Conservation (phyloP, 2,329 filamentous ascomycete species). For the Clarireedia hainanense region DNA sequence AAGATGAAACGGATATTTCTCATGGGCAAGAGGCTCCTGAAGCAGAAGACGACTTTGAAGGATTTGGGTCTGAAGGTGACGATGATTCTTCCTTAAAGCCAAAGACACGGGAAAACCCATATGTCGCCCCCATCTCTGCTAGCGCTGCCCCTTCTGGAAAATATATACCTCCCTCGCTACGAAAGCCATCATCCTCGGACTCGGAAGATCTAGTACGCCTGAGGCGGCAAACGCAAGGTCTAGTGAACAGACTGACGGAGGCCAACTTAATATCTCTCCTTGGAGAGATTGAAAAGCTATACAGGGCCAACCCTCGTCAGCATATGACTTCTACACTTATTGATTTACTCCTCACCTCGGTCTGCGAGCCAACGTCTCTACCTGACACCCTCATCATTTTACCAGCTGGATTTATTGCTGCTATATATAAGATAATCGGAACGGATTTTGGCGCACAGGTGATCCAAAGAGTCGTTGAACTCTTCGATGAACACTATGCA, state of each 20-base stretch:
- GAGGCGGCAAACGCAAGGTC: slow-evolving; percentile 73
- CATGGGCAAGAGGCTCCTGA: slow-evolving; percentile 30
- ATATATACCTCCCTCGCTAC: slow-evolving; percentile 83
- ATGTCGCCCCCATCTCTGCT: slow-evolving; percentile 60
- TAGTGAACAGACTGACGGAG: slow-evolving; percentile 89
- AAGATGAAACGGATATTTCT: slow-evolving; percentile 20
- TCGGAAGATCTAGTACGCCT: slow-evolving; percentile 61
- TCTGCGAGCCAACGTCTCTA: slow-evolving; percentile 69
- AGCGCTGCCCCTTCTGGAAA: slow-evolving; percentile 49
- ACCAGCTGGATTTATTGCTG: slow-evolving; percentile 81
- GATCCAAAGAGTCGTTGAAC: slow-evolving; percentile 67
- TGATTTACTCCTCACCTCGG: slow-evolving; percentile 68
- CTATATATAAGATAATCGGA: slow-evolving; percentile 79
- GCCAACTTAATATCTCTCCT: slow-evolving; percentile 82
- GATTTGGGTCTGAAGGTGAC: slow-evolving; percentile 32
- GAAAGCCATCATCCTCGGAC: slow-evolving; percentile 54
- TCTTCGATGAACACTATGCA: slow-evolving; percentile 63
- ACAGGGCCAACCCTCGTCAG: slow-evolving; percentile 76
- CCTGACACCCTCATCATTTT: slow-evolving; percentile 88
- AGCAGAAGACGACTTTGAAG: slow-evolving; percentile 34
- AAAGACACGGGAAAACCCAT: slow-evolving; percentile 72
- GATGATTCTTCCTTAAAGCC: slow-evolving; percentile 30
- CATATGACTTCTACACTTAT: slow-evolving; percentile 77
- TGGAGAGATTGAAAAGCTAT: slow-evolving; percentile 73
- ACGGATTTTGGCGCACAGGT: slow-evolving; percentile 85